Base-by-base conservation (phyloP, 805 yeast species). In the Kluyveromyces starmeri region DNA sequence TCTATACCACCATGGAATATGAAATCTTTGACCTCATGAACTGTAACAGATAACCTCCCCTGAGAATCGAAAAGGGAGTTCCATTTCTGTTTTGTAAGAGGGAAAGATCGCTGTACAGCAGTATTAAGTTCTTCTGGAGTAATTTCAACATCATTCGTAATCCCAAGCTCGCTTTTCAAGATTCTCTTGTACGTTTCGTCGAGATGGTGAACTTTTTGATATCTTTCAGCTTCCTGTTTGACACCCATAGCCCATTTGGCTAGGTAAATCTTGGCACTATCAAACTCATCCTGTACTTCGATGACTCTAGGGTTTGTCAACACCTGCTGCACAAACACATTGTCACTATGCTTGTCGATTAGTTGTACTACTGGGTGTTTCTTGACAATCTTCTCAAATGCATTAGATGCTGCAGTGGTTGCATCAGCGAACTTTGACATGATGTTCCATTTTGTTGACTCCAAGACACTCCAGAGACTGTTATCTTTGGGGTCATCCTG, bases 201-300 rank as follows among this genome's bases (percentile, higher is more conserved):
- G 37, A 78, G 65, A 63, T 40, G 73, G 59, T 40, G 72, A 67
- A 32, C 34, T 14, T 54, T 40, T 56, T 61, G 47, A 38, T 66
- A 57, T 37, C 73, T 71, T 45, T 76, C 86, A 2, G 95, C 92
- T 55, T 89, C 94, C 47, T 86, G 88, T 47, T 89, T 92, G 7
- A 92, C 92, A 19, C 84, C 84, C 46, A 84, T 70, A 0, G 97
- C 96, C 97, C 97, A 92, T 61, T 86, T 88, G 4, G 97, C 97
- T 39, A 89, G 65, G 55, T 85, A 89, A 4, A 86, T 81, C 35
- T 88, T 71, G 0, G 97, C 97, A 34, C 89, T 77, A 51, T 88
- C 97, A 53, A 88, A 92, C 42, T 89, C 97, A 43, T 84, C 53
- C 37, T 92, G 83, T 17, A 89, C 73, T 37, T 70, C 73, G 47